Percentiles rank a stretch among this genome's conserved stretches.
Evolutionary conservation across 2,329 filamentous ascomycete genomes (phyloP).

Genomic region (Xylaria multiplex): DNA sequence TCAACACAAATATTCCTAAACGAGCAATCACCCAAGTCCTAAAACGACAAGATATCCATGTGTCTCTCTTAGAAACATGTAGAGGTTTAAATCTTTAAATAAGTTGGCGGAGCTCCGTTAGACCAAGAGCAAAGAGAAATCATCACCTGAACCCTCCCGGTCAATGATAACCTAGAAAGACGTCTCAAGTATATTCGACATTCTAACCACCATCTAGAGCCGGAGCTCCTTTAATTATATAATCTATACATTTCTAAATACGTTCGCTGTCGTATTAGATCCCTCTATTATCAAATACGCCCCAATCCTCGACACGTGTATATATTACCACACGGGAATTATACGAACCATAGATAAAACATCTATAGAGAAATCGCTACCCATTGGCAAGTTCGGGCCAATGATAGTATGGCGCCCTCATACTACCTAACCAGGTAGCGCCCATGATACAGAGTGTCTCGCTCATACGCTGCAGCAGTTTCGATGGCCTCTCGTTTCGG

Average conservation of each 20-base stretch:
- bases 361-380: background rate
- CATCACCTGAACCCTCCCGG: too few species aligned
- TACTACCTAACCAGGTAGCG: slow-evolving; percentile 58
- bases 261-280: slow-evolving; percentile 3
- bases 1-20: background rate
- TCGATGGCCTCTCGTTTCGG: slow-evolving; percentile 59
- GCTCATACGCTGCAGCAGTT: slow-evolving; percentile 47
- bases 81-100: too few species aligned
- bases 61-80: too few species aligned
- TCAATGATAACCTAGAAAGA: too few species aligned
- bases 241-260: slow-evolving; percentile 8
- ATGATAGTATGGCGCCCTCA: background rate
- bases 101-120: too few species aligned
- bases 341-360: background rate
- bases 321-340: background rate
- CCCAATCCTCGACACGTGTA: background rate
- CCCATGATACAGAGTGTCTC: slow-evolving; percentile 60
- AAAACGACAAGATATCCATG: too few species aligned
- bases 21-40: too few species aligned
- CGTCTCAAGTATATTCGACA: background rate
- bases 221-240: background rate
- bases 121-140: too few species aligned
- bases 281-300: background rate
- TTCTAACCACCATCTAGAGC: background rate
- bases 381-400: background rate